Conservation (phyloP, 768 basidiomycete genomes). For the Kwoniella dejecticola region DNA sequence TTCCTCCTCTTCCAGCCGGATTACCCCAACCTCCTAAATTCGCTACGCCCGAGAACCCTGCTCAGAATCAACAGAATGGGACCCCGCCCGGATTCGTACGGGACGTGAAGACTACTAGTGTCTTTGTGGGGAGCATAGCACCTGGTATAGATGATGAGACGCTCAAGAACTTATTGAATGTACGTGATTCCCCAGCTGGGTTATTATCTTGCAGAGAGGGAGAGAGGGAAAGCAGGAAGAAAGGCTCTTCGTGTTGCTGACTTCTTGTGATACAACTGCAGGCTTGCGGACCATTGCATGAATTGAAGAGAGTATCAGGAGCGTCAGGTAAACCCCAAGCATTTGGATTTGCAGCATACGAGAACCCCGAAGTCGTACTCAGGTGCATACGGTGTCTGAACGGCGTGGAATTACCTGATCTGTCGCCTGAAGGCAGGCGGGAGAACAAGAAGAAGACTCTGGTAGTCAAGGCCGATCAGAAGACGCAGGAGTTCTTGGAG, state of each 20-base stretch:
- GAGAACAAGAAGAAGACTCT: slow-evolving; percentile 68
- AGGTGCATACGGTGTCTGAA: slow-evolving; percentile 71
- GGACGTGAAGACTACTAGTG: slow-evolving; percentile 64
- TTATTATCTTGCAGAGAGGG: neutral
- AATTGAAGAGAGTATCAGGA: slow-evolving; percentile 89
- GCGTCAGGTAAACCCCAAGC: slow-evolving; percentile 92
- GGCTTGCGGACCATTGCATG: slow-evolving; percentile 87
- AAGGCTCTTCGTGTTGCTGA: too few relatives aligned
- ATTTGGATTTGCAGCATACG: slow-evolving; percentile 95
- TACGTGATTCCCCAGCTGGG: too few relatives aligned
- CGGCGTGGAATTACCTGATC: slow-evolving; percentile 65
- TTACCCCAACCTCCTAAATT: slow-evolving; percentile 35
- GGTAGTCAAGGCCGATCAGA: slow-evolving; percentile 92
- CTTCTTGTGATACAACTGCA: slow-evolving; percentile 47
- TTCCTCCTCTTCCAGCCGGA: slow-evolving; percentile 32
- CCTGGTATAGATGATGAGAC: slow-evolving; percentile 84
- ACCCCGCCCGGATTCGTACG: slow-evolving; percentile 44
- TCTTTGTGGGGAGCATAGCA: slow-evolving; percentile 95
- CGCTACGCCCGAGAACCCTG: neutral
- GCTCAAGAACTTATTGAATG: slow-evolving; percentile 73
- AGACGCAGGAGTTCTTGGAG: slow-evolving; percentile 83
- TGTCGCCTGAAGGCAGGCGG: slow-evolving; percentile 52
- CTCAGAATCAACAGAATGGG: slow-evolving; percentile 1
- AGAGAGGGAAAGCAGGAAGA: neutral
- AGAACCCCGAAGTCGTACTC: slow-evolving; percentile 87